A percentile compares a stretch with the other conserved stretches of the same genome.
phyloP scores from a whole-genome alignment of 176 grass and related monocot genomes.

The Alopecurus myosuroides region DNA sequence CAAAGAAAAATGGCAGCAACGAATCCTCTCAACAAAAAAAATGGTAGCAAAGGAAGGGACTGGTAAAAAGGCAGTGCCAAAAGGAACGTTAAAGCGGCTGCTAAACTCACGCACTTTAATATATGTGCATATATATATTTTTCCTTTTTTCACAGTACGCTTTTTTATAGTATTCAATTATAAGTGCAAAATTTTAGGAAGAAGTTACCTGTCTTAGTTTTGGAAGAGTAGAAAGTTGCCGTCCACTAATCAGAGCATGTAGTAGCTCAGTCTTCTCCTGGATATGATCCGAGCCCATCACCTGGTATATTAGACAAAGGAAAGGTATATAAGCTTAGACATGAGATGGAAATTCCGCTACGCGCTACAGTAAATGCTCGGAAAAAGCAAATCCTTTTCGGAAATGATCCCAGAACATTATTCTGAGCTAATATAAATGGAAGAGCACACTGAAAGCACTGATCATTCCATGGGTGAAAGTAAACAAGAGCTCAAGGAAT shows the following conservation, averaged over 20 bases:
- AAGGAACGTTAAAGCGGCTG: no score
- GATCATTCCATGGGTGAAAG: background rate
- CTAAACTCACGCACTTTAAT: no score
- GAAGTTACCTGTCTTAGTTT: conserved; percentile 66
- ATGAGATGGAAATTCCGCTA: background rate
- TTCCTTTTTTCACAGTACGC: background rate
- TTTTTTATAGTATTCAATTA: background rate
- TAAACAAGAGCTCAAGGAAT: background rate
- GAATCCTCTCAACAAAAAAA: no score
- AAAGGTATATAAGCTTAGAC: background rate
- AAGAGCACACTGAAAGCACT: background rate
- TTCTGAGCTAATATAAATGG: background rate
- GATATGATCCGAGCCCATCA: conserved; percentile 74
- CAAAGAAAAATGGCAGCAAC: no score
- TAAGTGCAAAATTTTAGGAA: background rate
- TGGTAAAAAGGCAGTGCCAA: no score
- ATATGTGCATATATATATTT: no score
- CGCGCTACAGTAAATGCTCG: background rate
- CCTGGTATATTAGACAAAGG: conserved; percentile 37
- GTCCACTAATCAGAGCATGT: conserved; percentile 52
- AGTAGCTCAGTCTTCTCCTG: conserved; percentile 79
- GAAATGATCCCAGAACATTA: background rate
- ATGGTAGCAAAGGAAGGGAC: no score
- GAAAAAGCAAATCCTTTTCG: background rate
- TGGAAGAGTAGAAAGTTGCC: conserved; percentile 67